Evolutionary conservation across 352 stramenopile species (phyloP).

Genomic region (Phytopythium vexans): DNA sequence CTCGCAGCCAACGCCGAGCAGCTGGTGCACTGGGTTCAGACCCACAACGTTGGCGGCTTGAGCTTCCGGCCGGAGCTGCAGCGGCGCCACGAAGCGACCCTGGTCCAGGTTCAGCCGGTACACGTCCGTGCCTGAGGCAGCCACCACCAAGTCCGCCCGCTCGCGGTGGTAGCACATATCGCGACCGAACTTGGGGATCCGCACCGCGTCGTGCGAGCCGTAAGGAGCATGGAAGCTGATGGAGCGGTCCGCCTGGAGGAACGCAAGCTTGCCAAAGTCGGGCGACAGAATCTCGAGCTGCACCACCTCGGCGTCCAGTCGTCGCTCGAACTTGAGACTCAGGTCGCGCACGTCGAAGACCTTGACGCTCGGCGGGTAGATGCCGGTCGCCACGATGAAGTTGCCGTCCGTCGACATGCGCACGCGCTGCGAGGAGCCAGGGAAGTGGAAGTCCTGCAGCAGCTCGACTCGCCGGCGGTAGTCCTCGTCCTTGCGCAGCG

Average conservation of each 20-base stretch:
- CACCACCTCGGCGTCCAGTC: constrained; percentile 96
- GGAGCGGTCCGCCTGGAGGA: constrained; percentile 95
- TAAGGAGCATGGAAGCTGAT: constrained; percentile 98
- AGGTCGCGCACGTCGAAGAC: constrained; percentile 95
- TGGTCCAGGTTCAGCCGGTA: constrained; percentile 99
- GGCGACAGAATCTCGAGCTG: constrained; percentile 94
- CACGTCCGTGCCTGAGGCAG: constrained; percentile 81
- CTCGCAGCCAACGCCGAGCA: constrained; percentile 91
- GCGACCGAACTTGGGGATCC: constrained; percentile 97
- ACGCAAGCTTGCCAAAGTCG: constrained; percentile 98
- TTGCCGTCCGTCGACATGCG: constrained; percentile 94
- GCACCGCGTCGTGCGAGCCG: constrained; percentile 93
- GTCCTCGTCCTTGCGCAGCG: constrained; percentile 42
- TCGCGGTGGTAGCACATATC: constrained; percentile 96
- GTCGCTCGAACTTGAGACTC: constrained; percentile 99
- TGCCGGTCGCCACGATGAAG: constrained; percentile 95
- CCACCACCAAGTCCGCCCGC: constrained; percentile 96
- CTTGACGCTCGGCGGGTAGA: constrained; percentile 96
- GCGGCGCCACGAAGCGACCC: constrained; percentile 92
- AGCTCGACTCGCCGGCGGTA: constrained; percentile 95
- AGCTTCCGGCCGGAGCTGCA: constrained; percentile 54
- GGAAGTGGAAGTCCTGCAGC: constrained; percentile 99
- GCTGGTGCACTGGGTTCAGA: constrained; percentile 89
- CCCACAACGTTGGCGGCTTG: constrained; percentile 86
- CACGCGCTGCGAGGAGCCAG: constrained; percentile 90